Base-by-base conservation (phyloP, 345 rosid species). In the Bruguiera sexangula region DNA sequence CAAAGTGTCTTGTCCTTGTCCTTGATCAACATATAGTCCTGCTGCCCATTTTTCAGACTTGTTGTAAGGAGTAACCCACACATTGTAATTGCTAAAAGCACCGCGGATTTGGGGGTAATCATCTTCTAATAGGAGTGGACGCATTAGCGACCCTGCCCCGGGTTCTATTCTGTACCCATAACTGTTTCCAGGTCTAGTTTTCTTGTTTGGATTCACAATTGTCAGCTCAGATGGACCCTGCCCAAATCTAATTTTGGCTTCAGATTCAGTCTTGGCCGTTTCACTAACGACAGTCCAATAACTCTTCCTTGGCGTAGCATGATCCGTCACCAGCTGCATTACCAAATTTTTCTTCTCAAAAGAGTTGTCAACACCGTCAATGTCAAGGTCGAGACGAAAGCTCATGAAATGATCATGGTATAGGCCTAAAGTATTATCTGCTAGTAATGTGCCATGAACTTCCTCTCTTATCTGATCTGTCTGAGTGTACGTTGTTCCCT, bases 21-120 rank as follows among this genome's bases (percentile, higher is more conserved):
- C 85, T 50, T 77, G 83, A 59, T 84, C 87, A 11, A 73, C 80
- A 59, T 75, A 82, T 32, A 36, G 16, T 53, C 89, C 88, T 0
- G 82, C 82, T 1, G 84, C 80, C 83, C 86, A 85, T 74, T 73
- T 77, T 59, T 85, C 92, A 0, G 87, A 79, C 73, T 68, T 82
- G 34, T 88, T 85, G 43, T 88, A 84, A 6, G 84, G 85, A 5
- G 87, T 85, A 60, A 85, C 81, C 92, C 89, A 85, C 32, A 87
- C 78, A 27, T 84, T 81, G 54, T 85, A 74, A 16, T 85, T 82
- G 2, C 86, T 76, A 67, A 85, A 87, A 3, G 81, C 83, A 0
- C 66, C 84, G 1, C 92, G 71, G 36, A 85, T 79, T 70, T 82
- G 84, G 2, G 81, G 82, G 30, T 59, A 79, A 60, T 82, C 84